Evolutionary conservation across 768 basidiomycete genomes (phyloP).

Genomic region (Boletellus ananiceps): DNA sequence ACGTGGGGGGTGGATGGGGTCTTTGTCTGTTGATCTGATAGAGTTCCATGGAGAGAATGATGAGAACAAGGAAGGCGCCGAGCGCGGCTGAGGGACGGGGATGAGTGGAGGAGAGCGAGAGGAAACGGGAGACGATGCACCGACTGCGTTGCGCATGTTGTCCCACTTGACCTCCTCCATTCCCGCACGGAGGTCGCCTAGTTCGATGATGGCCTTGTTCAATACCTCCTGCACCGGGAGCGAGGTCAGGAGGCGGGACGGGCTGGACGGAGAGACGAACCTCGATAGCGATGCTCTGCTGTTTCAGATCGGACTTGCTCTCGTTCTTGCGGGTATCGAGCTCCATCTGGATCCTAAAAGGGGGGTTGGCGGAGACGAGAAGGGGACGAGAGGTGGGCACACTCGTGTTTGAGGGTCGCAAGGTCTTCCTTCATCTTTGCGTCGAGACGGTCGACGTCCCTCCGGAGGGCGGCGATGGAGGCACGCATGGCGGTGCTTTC

Average conservation of each 20-base stretch:
- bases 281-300: slow-evolving; percentile 81
- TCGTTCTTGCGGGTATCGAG: slow-evolving; percentile 93
- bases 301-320: slow-evolving; percentile 76
- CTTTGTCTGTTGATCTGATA: slow-evolving; percentile 39
- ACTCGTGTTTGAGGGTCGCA: slow-evolving; percentile 89
- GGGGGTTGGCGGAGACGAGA: neutral
- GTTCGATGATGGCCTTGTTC: slow-evolving; percentile 65
- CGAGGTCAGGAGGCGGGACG: neutral
- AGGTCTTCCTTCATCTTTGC: slow-evolving; percentile 95
- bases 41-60: slow-evolving; percentile 68
- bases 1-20: slow-evolving; percentile 9
- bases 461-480: slow-evolving; percentile 66
- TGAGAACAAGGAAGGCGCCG: slow-evolving; percentile 60
- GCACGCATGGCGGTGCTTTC: slow-evolving; percentile 82
- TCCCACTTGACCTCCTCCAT: slow-evolving; percentile 88
- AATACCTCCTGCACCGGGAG: slow-evolving; percentile 52
- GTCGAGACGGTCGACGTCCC: slow-evolving; percentile 82
- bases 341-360: slow-evolving; percentile 87
- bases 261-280: slow-evolving; percentile 33
- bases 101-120: neutral
- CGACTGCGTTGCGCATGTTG: slow-evolving; percentile 79
- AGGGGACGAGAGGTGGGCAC: slow-evolving; percentile 27
- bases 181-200: slow-evolving; percentile 75
- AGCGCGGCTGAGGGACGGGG: slow-evolving; percentile 47
- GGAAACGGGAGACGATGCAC: slow-evolving; percentile 38